Conservation (phyloP, 805 yeast genomes). For the Saccharomyces paradoxus region DNA sequence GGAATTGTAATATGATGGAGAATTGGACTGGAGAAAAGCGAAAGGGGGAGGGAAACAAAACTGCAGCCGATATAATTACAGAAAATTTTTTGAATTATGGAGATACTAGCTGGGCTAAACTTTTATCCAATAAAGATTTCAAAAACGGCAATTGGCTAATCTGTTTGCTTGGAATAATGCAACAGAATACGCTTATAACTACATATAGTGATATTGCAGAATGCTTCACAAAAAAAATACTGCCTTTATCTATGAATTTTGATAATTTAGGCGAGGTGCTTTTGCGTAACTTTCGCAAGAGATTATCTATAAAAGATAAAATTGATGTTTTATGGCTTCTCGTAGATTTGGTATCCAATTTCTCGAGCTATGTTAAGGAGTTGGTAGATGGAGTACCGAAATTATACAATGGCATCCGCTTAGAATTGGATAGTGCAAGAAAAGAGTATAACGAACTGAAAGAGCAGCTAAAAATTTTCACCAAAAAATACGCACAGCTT, state of each 20-base stretch:
- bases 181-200: constrained; percentile 23
- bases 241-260: constrained; percentile 31
- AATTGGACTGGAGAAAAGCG: constrained; percentile 16
- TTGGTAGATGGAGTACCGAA: constrained; percentile 20
- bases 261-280: constrained; percentile 25
- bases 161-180: constrained; percentile 60
- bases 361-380: constrained; percentile 17
- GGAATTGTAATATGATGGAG: constrained; percentile 21
- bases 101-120: constrained; percentile 64
- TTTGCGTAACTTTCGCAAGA: constrained; percentile 45
- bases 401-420: not conserved
- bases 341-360: constrained; percentile 42
- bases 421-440: not conserved
- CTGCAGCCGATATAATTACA: constrained; percentile 14
- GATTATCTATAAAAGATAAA: constrained; percentile 44
- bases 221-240: constrained; percentile 46
- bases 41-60: constrained; percentile 11
- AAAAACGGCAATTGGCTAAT: constrained; percentile 82
- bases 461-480: not conserved
- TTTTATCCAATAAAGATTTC: constrained; percentile 63
- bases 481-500: constrained; percentile 7
- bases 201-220: constrained; percentile 28
- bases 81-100: constrained; percentile 42
- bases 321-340: constrained; percentile 52
- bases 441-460: not conserved